These are phyloP conservation scores for Albizia julibrissin DNA, from an alignment of 306 rosid species.

Conservation along the genomic window DNA sequence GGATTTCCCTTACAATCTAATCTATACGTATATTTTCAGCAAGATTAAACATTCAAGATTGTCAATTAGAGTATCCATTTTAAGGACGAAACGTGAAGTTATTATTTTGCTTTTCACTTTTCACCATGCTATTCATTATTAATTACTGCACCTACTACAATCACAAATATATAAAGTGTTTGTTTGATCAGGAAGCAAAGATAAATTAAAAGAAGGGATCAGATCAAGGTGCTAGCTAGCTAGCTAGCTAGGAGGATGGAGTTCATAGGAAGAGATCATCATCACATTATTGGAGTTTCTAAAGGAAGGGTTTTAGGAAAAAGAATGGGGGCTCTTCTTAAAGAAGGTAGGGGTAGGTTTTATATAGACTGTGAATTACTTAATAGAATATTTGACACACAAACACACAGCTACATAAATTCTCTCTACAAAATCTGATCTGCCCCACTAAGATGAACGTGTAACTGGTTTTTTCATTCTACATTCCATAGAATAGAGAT, in stretches of 20 bases:
- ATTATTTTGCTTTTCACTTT: neutral
- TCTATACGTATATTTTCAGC: too few relatives aligned
- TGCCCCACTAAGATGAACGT: too few relatives aligned
- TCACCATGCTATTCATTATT: neutral
- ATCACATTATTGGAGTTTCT: conserved; percentile 37
- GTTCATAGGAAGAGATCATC: too few relatives aligned
- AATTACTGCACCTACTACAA: neutral
- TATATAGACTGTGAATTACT: too few relatives aligned
- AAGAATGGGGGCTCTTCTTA: conserved; percentile 47
- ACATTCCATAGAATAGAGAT: conserved; percentile 9
- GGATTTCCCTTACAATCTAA: neutral
- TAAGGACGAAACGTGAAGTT: neutral
- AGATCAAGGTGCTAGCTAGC: too few relatives aligned
- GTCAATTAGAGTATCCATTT: neutral
- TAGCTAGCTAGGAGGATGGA: conserved; percentile 24
- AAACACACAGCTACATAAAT: too few relatives aligned
- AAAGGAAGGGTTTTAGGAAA: conserved; percentile 48
- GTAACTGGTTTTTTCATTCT: too few relatives aligned
- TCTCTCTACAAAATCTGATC: too few relatives aligned
- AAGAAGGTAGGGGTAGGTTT: conserved; percentile 59
- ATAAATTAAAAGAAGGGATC: neutral
- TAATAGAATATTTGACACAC: too few relatives aligned
- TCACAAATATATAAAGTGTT: neutral
- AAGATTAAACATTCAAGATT: too few relatives aligned
- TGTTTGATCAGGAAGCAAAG: conserved; percentile 29